Conservation (phyloP, 352 stramenopile genomes). For the Phytophthora pseudosyringae region DNA sequence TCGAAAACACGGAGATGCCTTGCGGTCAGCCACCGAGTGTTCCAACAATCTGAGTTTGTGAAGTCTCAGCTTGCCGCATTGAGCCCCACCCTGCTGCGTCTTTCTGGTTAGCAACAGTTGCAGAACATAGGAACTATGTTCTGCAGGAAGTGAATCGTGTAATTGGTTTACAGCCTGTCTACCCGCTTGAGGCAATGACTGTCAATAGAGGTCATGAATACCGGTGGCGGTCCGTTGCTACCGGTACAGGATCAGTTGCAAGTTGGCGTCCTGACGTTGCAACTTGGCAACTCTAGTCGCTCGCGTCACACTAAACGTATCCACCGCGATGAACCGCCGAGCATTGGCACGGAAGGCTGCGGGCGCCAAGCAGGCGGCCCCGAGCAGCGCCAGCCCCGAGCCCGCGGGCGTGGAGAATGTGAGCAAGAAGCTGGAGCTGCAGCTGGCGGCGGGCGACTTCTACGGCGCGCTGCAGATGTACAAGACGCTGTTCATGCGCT, state of each 20-base stretch:
- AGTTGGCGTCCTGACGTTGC: too few relatives aligned
- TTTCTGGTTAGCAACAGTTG: too few relatives aligned
- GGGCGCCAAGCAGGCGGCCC: slow-evolving; percentile 45
- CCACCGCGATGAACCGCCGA: slow-evolving; percentile 69
- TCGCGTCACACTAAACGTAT: slow-evolving; percentile 7
- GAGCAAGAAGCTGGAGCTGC: slow-evolving; percentile 72
- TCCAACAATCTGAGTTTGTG: background rate
- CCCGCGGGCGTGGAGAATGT: slow-evolving; percentile 77
- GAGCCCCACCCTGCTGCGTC: too few relatives aligned
- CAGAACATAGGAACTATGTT: too few relatives aligned
- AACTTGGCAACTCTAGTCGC: too few relatives aligned
- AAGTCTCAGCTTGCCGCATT: too few relatives aligned
- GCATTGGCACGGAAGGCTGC: slow-evolving; percentile 70
- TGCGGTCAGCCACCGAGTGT: background rate
- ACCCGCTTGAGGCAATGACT: too few relatives aligned
- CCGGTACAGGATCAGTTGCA: too few relatives aligned
- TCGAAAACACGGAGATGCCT: slow-evolving; percentile 1
- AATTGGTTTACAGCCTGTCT: too few relatives aligned
- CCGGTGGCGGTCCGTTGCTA: too few relatives aligned
- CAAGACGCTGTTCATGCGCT: slow-evolving; percentile 90
- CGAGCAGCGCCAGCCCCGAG: slow-evolving; percentile 34
- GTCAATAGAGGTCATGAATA: too few relatives aligned
- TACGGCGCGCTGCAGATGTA: slow-evolving; percentile 92
- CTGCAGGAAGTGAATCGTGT: too few relatives aligned
- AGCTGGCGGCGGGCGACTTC: slow-evolving; percentile 78